Conservation (phyloP, 495 filamentous ascomycete species). For the Trichoderma parareesei region DNA sequence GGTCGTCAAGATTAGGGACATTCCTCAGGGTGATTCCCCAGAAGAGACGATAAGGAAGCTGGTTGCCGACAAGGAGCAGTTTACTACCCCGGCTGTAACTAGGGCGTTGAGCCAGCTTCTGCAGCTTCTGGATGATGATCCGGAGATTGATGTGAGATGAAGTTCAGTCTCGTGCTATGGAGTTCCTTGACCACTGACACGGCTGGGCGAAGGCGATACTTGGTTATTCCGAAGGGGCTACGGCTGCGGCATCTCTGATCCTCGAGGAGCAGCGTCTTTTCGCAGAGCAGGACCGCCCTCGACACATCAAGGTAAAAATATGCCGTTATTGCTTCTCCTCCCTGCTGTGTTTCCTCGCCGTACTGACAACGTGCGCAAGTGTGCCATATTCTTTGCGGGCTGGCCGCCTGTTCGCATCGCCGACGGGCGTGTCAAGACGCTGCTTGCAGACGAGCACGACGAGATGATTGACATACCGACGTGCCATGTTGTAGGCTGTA, state of each 20-base stretch:
- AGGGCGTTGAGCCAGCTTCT: conserved; percentile 35
- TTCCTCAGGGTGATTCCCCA: conserved; percentile 37
- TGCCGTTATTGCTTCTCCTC: conserved; percentile 19
- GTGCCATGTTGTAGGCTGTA: conserved; percentile 50
- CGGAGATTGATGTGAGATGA: conserved; percentile 13
- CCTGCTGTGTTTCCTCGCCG: not conserved
- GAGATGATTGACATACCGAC: conserved; percentile 46
- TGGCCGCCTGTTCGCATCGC: conserved; percentile 47
- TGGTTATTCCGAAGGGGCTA: conserved; percentile 56
- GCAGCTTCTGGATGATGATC: conserved; percentile 42
- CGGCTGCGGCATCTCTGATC: conserved; percentile 47
- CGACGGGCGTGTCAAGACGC: conserved; percentile 28
- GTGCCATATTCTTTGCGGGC: conserved; percentile 48
- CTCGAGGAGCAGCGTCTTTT: conserved; percentile 42
- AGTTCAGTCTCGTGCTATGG: conserved; percentile 22
- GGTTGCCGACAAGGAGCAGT: conserved; percentile 33
- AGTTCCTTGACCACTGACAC: not conserved
- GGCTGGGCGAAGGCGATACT: conserved; percentile 34
- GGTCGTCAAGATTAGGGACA: conserved; percentile 41
- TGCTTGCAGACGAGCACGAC: conserved; percentile 47
- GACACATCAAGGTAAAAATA: conserved; percentile 22
- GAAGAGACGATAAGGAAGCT: conserved; percentile 45
- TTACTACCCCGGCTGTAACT: conserved; percentile 32
- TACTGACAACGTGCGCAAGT: conserved; percentile 20
- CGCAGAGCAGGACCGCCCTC: conserved; percentile 25